Conservation (phyloP, 345 rosid genomes). For the Eucalyptus erythrocorys region DNA sequence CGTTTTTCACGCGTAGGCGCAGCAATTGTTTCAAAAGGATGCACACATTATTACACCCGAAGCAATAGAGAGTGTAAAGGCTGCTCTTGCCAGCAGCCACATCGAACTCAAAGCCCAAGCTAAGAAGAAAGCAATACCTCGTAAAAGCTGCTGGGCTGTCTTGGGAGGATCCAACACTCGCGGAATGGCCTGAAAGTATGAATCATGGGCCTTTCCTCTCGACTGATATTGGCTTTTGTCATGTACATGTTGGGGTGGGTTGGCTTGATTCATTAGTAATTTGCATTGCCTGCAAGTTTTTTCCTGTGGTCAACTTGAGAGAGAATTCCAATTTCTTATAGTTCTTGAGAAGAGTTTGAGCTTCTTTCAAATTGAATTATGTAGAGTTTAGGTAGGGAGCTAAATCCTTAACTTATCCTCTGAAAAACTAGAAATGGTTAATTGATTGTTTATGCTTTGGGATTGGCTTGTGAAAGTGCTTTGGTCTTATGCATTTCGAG, state of each 20-base stretch:
- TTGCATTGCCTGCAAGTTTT: not conserved
- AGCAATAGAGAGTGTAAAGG: slow-evolving; percentile 91
- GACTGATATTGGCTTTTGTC: not conserved
- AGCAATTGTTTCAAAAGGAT: slow-evolving; percentile 88
- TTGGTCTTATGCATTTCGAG: not conserved
- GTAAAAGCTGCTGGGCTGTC: slow-evolving; percentile 91
- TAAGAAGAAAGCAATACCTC: slow-evolving; percentile 86
- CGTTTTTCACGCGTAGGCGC: slow-evolving; percentile 45
- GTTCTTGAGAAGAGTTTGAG: not conserved
- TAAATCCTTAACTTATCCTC: not conserved
- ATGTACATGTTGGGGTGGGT: not conserved
- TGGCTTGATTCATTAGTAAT: not conserved
- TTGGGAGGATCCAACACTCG: slow-evolving; percentile 96
- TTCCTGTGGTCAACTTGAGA: not conserved
- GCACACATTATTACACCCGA: slow-evolving; percentile 91
- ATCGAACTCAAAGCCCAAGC: slow-evolving; percentile 85
- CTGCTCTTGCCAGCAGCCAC: slow-evolving; percentile 89
- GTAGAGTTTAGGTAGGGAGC: not conserved
- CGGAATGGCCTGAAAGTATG: slow-evolving; percentile 99
- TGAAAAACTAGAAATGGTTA: not conserved
- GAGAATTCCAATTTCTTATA: not conserved
- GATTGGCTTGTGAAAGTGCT: not conserved
- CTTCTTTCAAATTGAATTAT: not conserved
- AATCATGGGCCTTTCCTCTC: not conserved
- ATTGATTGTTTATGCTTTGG: not conserved